Percentiles rank a stretch among this genome's conserved stretches.
Conservation (phyloP, 2,329 filamentous ascomycete species). For the Fusarium acutatum region DNA sequence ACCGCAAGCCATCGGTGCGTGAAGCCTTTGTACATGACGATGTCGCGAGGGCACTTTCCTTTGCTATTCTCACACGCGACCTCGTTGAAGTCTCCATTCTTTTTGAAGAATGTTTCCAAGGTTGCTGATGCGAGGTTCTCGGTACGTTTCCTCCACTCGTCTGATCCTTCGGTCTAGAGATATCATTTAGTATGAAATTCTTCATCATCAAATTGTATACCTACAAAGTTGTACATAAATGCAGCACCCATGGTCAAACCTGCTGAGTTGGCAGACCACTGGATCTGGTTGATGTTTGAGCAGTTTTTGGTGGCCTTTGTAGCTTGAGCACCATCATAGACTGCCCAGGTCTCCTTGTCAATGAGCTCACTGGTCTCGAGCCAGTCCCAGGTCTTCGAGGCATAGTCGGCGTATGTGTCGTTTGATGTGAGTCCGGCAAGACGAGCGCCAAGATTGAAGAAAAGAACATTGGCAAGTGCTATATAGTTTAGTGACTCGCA, state of each 20-base stretch:
- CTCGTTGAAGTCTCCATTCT: slow-evolving; percentile 67
- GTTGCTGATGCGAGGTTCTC: slow-evolving; percentile 62
- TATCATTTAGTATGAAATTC: slow-evolving; percentile 3
- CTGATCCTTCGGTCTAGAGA: slow-evolving; percentile 5
- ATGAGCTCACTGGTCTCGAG: slow-evolving; percentile 63
- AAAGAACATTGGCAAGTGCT: slow-evolving; percentile 67
- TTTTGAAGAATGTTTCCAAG: slow-evolving; percentile 58
- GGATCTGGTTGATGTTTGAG: slow-evolving; percentile 64
- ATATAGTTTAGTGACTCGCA: not conserved
- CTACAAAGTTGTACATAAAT: slow-evolving; percentile 72
- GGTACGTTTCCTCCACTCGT: slow-evolving; percentile 63
- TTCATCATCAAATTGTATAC: slow-evolving; percentile 14
- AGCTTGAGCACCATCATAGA: slow-evolving; percentile 70
- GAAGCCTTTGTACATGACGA: slow-evolving; percentile 76
- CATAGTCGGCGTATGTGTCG: slow-evolving; percentile 69
- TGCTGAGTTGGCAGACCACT: slow-evolving; percentile 73
- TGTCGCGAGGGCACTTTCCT: slow-evolving; percentile 71
- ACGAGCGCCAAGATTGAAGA: slow-evolving; percentile 72
- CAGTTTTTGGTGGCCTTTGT: slow-evolving; percentile 65
- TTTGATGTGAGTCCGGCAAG: slow-evolving; percentile 76
- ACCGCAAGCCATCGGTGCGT: slow-evolving; percentile 71
- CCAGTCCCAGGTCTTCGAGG: slow-evolving; percentile 70
- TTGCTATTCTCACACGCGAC: slow-evolving; percentile 66
- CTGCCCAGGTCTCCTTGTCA: slow-evolving; percentile 65
- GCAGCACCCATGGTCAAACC: slow-evolving; percentile 69